Evolutionary conservation across 2,329 filamentous ascomycete genomes (phyloP).

Genomic region (Stachybotrys chlorohalonatus): DNA sequence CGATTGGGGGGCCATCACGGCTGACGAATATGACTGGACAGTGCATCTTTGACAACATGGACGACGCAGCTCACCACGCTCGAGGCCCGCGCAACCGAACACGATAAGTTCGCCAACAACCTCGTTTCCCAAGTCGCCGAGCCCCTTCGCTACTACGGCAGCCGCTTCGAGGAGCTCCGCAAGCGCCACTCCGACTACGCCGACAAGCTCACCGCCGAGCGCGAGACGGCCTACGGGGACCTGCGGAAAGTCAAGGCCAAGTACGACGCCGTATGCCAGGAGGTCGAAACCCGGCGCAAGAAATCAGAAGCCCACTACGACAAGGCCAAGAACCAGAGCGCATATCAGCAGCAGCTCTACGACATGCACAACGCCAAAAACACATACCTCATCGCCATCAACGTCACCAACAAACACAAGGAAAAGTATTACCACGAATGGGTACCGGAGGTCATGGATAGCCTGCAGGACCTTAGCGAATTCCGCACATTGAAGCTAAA

Average conservation of each 20-base stretch:
- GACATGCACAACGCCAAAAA: constrained; percentile 99
- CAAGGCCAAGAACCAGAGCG: constrained; percentile 81
- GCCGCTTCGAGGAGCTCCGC: constrained; percentile 80
- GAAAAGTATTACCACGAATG: constrained; percentile 97
- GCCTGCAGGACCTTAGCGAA: constrained; percentile 87
- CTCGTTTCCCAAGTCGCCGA: constrained; percentile 76
- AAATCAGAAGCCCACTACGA: constrained; percentile 94
- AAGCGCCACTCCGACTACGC: constrained; percentile 88
- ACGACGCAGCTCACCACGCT: constrained; percentile 85
- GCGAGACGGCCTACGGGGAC: constrained; percentile 74
- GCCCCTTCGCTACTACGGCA: constrained; percentile 65
- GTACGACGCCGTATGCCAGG: constrained; percentile 88
- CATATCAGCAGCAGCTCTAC: constrained; percentile 82
- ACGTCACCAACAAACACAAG: constrained; percentile 95
- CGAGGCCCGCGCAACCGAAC: constrained; percentile 79
- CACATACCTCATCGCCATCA: constrained; percentile 92
- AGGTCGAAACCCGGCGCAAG: constrained; percentile 88
- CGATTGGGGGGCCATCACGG: neutral
- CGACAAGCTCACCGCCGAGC: constrained; percentile 78
- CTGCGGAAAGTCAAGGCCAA: constrained; percentile 85
- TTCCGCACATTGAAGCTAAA: constrained; percentile 81
- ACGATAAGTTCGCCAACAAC: constrained; percentile 75
- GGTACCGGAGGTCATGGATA: constrained; percentile 85
- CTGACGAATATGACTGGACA: constrained; percentile 16
- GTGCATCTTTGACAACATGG: constrained; percentile 95